These are phyloP conservation scores for Phaffia rhodozyma DNA, from an alignment of 1,284 basidiomycete genomes.

Conservation along the genomic window DNA sequence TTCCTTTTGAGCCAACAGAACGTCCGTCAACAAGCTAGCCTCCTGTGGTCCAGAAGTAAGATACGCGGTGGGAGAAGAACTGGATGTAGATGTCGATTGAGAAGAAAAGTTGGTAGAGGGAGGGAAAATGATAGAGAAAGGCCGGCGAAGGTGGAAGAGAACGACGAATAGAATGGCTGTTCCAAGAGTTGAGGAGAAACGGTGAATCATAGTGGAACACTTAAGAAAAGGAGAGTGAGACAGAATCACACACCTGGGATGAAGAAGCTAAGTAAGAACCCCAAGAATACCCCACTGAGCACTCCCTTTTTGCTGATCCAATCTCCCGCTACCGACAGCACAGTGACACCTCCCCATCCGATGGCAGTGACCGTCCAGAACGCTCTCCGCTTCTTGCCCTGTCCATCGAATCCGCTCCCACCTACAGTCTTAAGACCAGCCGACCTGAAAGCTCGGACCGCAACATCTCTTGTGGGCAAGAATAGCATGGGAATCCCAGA, in stretches of 20 bases:
- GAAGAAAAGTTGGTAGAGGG: neutral
- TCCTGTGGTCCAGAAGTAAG: neutral
- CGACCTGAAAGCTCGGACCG: conserved; percentile 9
- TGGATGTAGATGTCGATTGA: neutral
- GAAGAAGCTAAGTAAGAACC: conserved; percentile 33
- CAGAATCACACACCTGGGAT: conserved; percentile 30
- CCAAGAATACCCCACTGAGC: conserved; percentile 30
- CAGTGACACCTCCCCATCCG: conserved; percentile 29
- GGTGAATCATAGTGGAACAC: too few species aligned
- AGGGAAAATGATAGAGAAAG: conserved; percentile 36
- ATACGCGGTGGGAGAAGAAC: neutral
- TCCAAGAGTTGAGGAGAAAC: neutral
- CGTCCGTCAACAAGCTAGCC: conserved; percentile 22
- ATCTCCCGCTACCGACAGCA: conserved; percentile 29
- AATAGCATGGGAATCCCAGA: conserved; percentile 31
- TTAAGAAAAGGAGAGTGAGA: neutral
- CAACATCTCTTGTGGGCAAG: conserved; percentile 31
- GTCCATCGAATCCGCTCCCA: conserved; percentile 26
- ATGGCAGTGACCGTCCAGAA: conserved; percentile 19
- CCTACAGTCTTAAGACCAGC: neutral
- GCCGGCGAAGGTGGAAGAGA: conserved; percentile 37
- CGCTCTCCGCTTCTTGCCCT: conserved; percentile 30
- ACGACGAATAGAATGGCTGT: conserved; percentile 38
- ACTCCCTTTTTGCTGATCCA: conserved; percentile 32
- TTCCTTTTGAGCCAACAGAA: conserved; percentile 36